Evolutionary conservation across 768 basidiomycete genomes (phyloP).

Genomic region (Kwoniella dejecticola): DNA sequence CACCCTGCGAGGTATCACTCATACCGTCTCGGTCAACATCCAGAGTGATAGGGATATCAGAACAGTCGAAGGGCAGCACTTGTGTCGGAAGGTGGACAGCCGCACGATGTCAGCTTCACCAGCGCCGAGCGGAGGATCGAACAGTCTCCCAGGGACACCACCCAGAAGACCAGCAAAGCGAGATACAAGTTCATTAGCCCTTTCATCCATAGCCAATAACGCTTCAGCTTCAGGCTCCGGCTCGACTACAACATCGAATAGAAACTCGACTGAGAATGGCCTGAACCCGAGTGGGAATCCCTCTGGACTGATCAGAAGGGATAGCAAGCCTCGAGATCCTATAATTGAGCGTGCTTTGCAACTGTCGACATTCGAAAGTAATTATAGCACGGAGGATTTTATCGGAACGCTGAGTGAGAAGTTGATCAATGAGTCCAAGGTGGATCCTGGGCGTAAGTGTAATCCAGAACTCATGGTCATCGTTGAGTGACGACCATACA

Average conservation of each 20-base stretch:
- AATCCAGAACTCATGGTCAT: background rate
- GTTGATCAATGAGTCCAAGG: constrained; percentile 81
- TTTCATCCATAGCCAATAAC: background rate
- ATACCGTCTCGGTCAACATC: too few relatives aligned
- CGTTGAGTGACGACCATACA: too few relatives aligned
- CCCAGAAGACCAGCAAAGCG: constrained; percentile 27
- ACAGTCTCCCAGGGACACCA: background rate
- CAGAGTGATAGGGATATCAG: too few relatives aligned
- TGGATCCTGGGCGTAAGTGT: constrained; percentile 73
- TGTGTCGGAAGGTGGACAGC: too few relatives aligned
- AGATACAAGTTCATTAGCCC: constrained; percentile 17
- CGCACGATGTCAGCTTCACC: background rate
- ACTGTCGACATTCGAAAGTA: constrained; percentile 57
- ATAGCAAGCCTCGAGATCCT: constrained; percentile 57
- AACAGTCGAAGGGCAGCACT: too few relatives aligned
- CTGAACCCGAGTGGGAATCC: background rate
- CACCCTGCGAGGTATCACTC: too few relatives aligned
- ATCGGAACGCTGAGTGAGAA: constrained; percentile 82
- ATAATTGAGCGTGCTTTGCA: constrained; percentile 58
- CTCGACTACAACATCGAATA: background rate
- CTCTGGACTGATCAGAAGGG: background rate
- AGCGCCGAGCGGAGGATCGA: background rate
- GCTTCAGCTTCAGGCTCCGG: background rate
- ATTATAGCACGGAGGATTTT: constrained; percentile 78
- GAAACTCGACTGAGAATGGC: background rate